These are phyloP conservation scores for Aspergillus caelatus DNA, from an alignment of 2,329 filamentous ascomycete species.

Conservation along the genomic window DNA sequence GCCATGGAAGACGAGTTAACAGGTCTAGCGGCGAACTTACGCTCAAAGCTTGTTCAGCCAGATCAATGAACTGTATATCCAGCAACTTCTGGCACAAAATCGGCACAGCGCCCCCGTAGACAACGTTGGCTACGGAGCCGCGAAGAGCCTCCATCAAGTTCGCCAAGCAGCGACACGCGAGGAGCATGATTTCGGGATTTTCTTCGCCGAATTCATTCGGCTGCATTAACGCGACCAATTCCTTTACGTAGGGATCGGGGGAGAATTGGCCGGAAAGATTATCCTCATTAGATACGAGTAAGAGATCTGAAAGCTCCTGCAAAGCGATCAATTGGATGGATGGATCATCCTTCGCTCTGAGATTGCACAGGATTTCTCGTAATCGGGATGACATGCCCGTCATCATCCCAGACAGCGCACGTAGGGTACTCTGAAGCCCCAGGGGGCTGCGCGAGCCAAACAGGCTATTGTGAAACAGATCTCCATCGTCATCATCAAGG, in stretches of 20 bases:
- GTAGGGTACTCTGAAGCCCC: slow-evolving; percentile 76
- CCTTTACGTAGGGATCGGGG: slow-evolving; percentile 92
- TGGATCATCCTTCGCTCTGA: slow-evolving; percentile 81
- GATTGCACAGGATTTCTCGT: slow-evolving; percentile 72
- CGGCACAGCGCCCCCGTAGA: slow-evolving; percentile 95
- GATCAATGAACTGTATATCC: slow-evolving; percentile 95
- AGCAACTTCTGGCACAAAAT: slow-evolving; percentile 92
- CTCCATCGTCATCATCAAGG: slow-evolving; percentile 61
- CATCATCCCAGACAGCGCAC: slow-evolving; percentile 90
- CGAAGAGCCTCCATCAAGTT: slow-evolving; percentile 98
- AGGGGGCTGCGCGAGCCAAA: slow-evolving; percentile 68
- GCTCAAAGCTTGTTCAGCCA: slow-evolving; percentile 94
- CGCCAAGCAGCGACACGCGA: slow-evolving; percentile 92
- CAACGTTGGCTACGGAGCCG: slow-evolving; percentile 89
- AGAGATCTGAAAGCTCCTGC: slow-evolving; percentile 88
- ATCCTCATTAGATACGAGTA: slow-evolving; percentile 94
- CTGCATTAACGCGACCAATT: slow-evolving; percentile 89
- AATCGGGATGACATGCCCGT: slow-evolving; percentile 78
- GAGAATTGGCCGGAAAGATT: slow-evolving; percentile 94
- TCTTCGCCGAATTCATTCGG: slow-evolving; percentile 84
- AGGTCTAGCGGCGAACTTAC: slow-evolving; percentile 42
- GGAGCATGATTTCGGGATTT: slow-evolving; percentile 94
- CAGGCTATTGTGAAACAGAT: slow-evolving; percentile 62
- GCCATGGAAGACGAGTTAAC: not conserved
- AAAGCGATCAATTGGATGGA: slow-evolving; percentile 89